Percentiles rank a stretch among this genome's conserved stretches.
These are phyloP conservation scores for Apiotrichum sp. DNA, from an alignment of 1,284 basidiomycete genomes.

Conservation along the genomic window DNA sequence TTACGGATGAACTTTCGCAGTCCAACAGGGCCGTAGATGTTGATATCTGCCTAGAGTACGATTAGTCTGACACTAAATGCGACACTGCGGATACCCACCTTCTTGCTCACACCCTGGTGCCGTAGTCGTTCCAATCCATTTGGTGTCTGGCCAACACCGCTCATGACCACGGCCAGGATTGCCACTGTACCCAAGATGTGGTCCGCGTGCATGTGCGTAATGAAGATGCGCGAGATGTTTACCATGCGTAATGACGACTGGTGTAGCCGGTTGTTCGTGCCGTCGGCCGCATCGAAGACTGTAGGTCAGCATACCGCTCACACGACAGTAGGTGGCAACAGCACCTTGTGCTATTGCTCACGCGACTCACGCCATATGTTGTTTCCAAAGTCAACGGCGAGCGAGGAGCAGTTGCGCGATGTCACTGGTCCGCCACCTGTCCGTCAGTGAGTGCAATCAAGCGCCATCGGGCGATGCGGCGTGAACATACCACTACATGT, in stretches of 20 bases:
- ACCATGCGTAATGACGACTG: conserved; percentile 58
- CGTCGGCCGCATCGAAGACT: conserved; percentile 87
- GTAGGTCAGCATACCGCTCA: conserved; percentile 2
- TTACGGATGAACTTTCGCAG: conserved; percentile 71
- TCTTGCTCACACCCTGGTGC: conserved; percentile 32
- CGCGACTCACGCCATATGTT: conserved; percentile 42
- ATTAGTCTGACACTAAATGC: too few relatives aligned
- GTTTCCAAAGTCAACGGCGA: conserved; percentile 45
- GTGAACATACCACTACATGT: conserved; percentile 40
- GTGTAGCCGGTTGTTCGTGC: conserved; percentile 71
- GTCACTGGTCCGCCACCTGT: conserved; percentile 45
- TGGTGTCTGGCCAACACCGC: conserved; percentile 46
- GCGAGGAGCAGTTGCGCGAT: conserved; percentile 43
- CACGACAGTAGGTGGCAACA: too few relatives aligned
- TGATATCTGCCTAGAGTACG: conserved; percentile 52
- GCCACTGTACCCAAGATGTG: conserved; percentile 75
- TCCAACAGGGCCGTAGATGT: conserved; percentile 78
- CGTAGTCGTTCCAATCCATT: conserved; percentile 28
- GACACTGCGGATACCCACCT: conserved; percentile 15
- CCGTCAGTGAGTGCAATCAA: neutral
- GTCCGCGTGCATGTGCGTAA: conserved; percentile 87
- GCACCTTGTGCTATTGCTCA: neutral
- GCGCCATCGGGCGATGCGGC: neutral
- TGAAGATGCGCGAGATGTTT: conserved; percentile 66
- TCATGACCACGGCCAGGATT: conserved; percentile 61